A percentile compares a stretch with the other conserved stretches of the same genome.
Conservation (phyloP, 1,139 yeast genomes). For the Taphrina wiesneri region DNA sequence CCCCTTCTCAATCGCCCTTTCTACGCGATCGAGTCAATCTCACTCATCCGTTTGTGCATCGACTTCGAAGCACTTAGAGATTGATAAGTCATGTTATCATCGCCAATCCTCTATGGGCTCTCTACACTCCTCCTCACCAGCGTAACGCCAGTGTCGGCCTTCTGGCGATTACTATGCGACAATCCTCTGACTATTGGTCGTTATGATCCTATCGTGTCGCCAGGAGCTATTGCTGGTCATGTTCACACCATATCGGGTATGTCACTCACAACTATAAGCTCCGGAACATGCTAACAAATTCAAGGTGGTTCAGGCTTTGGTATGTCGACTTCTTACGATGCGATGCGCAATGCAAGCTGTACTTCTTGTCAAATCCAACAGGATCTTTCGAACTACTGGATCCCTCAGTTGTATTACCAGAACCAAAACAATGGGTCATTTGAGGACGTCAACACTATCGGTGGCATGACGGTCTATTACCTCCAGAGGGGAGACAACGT, state of each 20-base stretch:
- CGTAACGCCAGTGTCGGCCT: slow-evolving; percentile 21
- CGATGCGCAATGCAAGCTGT: slow-evolving; percentile 18
- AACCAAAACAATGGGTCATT: slow-evolving; percentile 32
- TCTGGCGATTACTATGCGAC: slow-evolving; percentile 31
- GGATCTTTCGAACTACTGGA: slow-evolving; percentile 33
- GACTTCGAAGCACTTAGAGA: not conserved
- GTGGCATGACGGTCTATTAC: slow-evolving; percentile 36
- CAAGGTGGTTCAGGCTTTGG: slow-evolving; percentile 32
- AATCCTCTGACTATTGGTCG: slow-evolving; percentile 31
- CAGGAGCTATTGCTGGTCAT: slow-evolving; percentile 30
- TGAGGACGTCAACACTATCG: slow-evolving; percentile 19
- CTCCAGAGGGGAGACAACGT: slow-evolving; percentile 31
- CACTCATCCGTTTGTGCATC: not conserved
- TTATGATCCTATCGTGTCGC: slow-evolving; percentile 33
- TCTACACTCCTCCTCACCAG: not conserved
- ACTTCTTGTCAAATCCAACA: slow-evolving; percentile 33
- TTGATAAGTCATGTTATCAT: not conserved
- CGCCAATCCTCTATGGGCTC: not conserved
- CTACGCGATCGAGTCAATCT: no score
- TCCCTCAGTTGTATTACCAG: slow-evolving; percentile 33
- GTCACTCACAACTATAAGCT: not conserved
- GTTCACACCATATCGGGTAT: slow-evolving; percentile 28
- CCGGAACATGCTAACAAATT: not conserved
- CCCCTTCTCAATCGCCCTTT: not conserved
- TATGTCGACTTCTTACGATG: slow-evolving; percentile 12